Percentiles rank a stretch among this genome's conserved stretches.
These are phyloP conservation scores for Wickerhamiella shivajii DNA, from an alignment of 805 yeast species.

Conservation along the genomic window DNA sequence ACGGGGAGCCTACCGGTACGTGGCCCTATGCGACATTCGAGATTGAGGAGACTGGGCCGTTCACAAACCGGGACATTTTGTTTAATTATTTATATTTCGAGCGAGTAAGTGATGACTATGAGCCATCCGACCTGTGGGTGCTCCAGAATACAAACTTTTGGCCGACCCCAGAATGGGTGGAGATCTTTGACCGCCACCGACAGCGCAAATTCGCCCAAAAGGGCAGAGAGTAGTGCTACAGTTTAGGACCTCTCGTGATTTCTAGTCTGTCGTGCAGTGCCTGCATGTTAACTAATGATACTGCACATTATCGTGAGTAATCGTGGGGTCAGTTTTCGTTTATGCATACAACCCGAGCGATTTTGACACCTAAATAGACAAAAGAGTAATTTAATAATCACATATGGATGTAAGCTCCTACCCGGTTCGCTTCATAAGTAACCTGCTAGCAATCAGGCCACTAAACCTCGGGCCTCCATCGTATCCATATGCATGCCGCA, in stretches of 20 bases:
- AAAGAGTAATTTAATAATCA: no score
- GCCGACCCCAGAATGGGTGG: constrained; percentile 8
- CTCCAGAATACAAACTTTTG: constrained; percentile 3
- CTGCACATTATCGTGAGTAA: no score
- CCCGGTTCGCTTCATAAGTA: no score
- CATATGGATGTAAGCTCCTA: no score
- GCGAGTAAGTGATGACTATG: constrained; percentile 1
- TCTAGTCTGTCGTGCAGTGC: no score
- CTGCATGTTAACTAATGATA: no score
- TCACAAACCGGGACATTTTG: constrained; percentile 5
- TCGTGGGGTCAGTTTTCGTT: no score
- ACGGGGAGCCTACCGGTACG: not conserved
- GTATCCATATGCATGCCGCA: no score
- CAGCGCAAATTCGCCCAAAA: constrained; percentile 2
- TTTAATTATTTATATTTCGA: constrained; percentile 15
- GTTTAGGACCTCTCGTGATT: not conserved
- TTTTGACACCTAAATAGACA: no score
- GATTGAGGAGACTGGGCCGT: constrained; percentile 22
- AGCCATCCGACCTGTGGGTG: constrained; percentile 6
- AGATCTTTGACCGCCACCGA: constrained; percentile 2
- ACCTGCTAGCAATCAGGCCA: no score
- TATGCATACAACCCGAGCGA: no score
- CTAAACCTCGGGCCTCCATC: no score
- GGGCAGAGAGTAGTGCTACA: not conserved
- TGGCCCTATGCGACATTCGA: constrained; percentile 20